Evolutionary conservation across 768 basidiomycete genomes (phyloP).

Genomic region (Auriscalpium microsporum): DNA sequence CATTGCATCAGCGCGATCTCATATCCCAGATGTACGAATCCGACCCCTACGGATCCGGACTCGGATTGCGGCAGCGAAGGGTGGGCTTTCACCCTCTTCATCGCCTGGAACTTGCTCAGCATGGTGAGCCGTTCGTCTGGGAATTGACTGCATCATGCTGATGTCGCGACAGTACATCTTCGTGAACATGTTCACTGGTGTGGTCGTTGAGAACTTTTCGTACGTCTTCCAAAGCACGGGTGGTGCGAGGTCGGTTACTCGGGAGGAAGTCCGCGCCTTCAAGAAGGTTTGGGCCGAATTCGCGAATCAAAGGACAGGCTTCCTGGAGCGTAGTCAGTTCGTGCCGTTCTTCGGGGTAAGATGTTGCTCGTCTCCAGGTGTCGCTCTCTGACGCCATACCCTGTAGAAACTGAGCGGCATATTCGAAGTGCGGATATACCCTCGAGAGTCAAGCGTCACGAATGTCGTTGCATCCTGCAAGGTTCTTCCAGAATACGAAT

Average conservation of each 20-base stretch:
- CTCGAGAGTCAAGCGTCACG: constrained; percentile 51
- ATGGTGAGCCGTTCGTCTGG: constrained; percentile 49
- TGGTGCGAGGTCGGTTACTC: constrained; percentile 71
- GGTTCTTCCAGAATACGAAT: constrained; percentile 27
- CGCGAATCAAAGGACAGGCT: constrained; percentile 70
- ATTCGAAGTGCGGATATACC: constrained; percentile 85
- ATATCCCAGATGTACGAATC: constrained; percentile 76
- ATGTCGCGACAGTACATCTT: constrained; percentile 70
- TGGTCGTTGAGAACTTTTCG: constrained; percentile 92
- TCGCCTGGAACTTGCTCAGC: constrained; percentile 91
- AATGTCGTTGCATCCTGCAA: constrained; percentile 49
- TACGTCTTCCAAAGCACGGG: constrained; percentile 88
- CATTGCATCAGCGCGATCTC: constrained; percentile 46
- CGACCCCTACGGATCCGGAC: constrained; percentile 34
- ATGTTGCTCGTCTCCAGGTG: constrained; percentile 6
- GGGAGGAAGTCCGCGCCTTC: constrained; percentile 89
- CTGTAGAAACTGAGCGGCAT: constrained; percentile 71
- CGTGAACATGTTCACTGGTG: constrained; percentile 93
- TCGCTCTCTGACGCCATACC: constrained; percentile 1
- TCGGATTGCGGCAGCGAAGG: constrained; percentile 82
- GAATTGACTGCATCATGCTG: neutral
- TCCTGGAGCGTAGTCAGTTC: constrained; percentile 61
- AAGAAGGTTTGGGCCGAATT: constrained; percentile 91
- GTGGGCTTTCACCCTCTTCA: constrained; percentile 85
- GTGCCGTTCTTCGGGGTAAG: constrained; percentile 78